phyloP scores from a whole-genome alignment of 225 moss, liverwort and hornwort genomes.

The Physcomitrium patens region DNA sequence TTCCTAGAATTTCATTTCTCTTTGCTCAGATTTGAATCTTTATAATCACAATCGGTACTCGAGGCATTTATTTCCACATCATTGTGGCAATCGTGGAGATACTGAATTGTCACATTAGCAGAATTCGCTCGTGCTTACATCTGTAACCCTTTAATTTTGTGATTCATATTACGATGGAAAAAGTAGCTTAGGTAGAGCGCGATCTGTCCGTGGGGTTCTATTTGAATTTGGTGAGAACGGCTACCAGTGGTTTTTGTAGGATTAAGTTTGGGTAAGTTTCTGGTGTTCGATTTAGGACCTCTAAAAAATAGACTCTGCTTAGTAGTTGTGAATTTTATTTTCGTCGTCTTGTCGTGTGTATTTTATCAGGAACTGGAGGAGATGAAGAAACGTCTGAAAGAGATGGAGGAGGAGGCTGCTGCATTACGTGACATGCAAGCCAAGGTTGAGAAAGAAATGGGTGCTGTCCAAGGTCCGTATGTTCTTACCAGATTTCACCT shows the following conservation, averaged over 20 bases:
- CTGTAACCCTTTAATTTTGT: too few relatives aligned
- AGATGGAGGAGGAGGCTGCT: conserved; percentile 77
- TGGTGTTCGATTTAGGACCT: background rate
- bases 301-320: background rate
- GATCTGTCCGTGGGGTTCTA: background rate
- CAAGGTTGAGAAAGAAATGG: conserved; percentile 80
- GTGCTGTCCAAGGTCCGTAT: conserved; percentile 60
- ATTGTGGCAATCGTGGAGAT: too few relatives aligned
- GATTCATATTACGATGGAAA: too few relatives aligned
- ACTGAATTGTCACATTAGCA: too few relatives aligned
- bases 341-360: background rate
- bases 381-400: conserved; percentile 69
- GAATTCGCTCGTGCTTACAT: too few relatives aligned
- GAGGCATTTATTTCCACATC: too few relatives aligned
- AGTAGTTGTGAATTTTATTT: background rate
- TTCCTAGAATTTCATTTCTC: background rate
- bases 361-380: conserved; percentile 62
- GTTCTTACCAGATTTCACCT: background rate
- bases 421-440: conserved; percentile 75
- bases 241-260: background rate
- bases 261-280: too few relatives aligned
- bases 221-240: background rate
- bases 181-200: too few relatives aligned
- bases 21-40: too few relatives aligned
- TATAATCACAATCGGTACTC: background rate